Percentiles rank a stretch among this genome's conserved stretches.
phyloP scores from a whole-genome alignment of 2,329 filamentous ascomycete genomes.

The Fusarium chuoi region DNA sequence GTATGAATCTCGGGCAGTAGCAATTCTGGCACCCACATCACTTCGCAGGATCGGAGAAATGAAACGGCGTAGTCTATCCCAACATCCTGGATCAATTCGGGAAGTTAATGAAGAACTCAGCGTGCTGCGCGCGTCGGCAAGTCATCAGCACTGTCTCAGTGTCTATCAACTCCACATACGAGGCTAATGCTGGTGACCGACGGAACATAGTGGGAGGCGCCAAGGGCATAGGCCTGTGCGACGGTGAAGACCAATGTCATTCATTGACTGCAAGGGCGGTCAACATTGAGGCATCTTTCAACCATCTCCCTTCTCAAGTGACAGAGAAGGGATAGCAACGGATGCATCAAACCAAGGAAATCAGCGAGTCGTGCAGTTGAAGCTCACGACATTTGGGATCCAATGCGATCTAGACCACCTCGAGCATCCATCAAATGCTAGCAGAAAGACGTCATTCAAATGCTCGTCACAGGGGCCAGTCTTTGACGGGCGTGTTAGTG shows the following conservation, averaged over 20 bases:
- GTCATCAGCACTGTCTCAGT: constrained; percentile 35
- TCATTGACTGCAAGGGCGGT: constrained; percentile 7
- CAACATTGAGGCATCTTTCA: background rate
- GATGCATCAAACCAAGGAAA: constrained; percentile 20
- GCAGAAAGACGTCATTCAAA: constrained; percentile 31
- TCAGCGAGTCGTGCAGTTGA: constrained; percentile 9
- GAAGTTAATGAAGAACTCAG: constrained; percentile 10
- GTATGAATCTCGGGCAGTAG: background rate
- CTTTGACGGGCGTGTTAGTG: constrained; percentile 16
- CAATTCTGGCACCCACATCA: constrained; percentile 5
- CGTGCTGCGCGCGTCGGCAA: constrained; percentile 14
- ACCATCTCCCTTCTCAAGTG: background rate
- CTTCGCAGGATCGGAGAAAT: constrained; percentile 19
- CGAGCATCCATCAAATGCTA: background rate
- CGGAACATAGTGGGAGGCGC: constrained; percentile 10
- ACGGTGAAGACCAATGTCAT: background rate
- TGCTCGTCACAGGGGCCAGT: constrained; percentile 13
- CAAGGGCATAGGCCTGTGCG: constrained; percentile 9
- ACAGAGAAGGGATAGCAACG: background rate
- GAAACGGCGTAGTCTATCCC: background rate
- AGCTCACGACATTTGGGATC: constrained; percentile 3
- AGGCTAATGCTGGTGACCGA: background rate
- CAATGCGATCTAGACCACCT: constrained; percentile 30
- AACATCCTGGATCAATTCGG: constrained; percentile 5
- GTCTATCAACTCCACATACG: constrained; percentile 1